Conservation (phyloP, 495 filamentous ascomycete genomes). For the Podospora conica region DNA sequence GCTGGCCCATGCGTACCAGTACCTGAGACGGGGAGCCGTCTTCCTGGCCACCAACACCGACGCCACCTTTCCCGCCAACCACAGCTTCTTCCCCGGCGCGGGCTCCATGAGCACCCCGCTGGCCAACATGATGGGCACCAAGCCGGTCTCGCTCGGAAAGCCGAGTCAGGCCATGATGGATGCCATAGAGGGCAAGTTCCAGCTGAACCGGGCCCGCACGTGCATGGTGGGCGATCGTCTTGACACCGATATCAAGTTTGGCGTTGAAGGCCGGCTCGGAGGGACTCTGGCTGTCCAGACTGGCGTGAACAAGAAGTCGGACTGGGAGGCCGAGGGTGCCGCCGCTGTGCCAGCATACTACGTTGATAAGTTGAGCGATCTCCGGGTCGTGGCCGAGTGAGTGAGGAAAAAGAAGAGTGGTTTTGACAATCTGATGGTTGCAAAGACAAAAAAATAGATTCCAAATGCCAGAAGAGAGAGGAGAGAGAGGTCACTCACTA, state of each 20-base stretch:
- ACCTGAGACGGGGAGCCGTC: slow-evolving; percentile 72
- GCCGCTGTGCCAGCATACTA: slow-evolving; percentile 67
- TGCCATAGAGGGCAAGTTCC: slow-evolving; percentile 91
- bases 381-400: slow-evolving; percentile 37
- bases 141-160: slow-evolving; percentile 79
- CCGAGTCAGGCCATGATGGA: slow-evolving; percentile 99
- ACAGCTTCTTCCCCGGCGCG: slow-evolving; percentile 83
- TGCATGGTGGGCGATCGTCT: slow-evolving; percentile 97
- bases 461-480: not conserved
- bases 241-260: slow-evolving; percentile 95
- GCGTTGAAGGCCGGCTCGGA: slow-evolving; percentile 81
- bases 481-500: not conserved
- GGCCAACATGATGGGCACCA: slow-evolving; percentile 61
- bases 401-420: not conserved
- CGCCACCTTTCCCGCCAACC: slow-evolving; percentile 72
- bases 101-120: slow-evolving; percentile 77
- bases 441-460: not conserved
- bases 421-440: not conserved
- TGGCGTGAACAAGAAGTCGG: slow-evolving; percentile 74
- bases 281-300: slow-evolving; percentile 90
- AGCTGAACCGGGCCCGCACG: slow-evolving; percentile 72
- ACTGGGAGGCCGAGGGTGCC: slow-evolving; percentile 61
- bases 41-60: slow-evolving; percentile 95
- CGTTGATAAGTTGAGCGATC: slow-evolving; percentile 75
- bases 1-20: slow-evolving; percentile 73